A percentile compares a stretch with the other conserved stretches of the same genome.
phyloP scores from a whole-genome alignment of 1,139 yeast species.

The Taiozyma sp. region DNA sequence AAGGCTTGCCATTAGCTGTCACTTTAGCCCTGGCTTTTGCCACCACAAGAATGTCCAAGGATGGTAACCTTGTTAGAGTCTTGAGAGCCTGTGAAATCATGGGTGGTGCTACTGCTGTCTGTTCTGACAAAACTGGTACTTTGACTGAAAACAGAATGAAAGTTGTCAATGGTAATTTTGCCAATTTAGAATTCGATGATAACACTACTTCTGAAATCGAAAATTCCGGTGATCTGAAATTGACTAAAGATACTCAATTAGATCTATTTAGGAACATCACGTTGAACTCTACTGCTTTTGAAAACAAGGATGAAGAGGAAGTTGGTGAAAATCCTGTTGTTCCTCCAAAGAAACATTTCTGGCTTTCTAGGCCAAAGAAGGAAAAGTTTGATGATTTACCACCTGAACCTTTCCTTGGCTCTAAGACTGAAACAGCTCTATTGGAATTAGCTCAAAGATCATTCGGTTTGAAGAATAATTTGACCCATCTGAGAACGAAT shows the following conservation, averaged over 20 bases:
- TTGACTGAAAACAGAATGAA: conserved; percentile 91
- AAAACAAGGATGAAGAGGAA: conserved; percentile 38
- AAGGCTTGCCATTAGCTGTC: conserved; percentile 95
- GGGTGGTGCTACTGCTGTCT: conserved; percentile 98
- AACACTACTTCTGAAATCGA: conserved; percentile 18
- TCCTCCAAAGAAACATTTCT: conserved; percentile 14
- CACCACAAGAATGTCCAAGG: conserved; percentile 95
- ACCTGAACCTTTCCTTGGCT: conserved; percentile 73
- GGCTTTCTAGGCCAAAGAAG: conserved; percentile 4
- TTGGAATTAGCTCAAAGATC: conserved; percentile 60
- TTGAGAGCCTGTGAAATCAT: conserved; percentile 93
- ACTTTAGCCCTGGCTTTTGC: conserved; percentile 96
- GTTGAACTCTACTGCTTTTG: conserved; percentile 88
- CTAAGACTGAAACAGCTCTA: conserved; percentile 92
- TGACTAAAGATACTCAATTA: conserved; percentile 33
- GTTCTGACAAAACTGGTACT: conserved; percentile 98
- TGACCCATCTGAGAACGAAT: conserved; percentile 38
- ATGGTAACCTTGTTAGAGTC: conserved; percentile 93
- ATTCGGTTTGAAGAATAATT: conserved; percentile 42
- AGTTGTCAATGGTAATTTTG: conserved; percentile 72
- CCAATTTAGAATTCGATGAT: conserved; percentile 34
- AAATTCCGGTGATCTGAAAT: conserved; percentile 30
- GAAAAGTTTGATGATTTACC: conserved; percentile 15
- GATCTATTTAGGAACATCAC: conserved; percentile 58
- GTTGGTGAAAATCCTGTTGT: conserved; percentile 27